Base-by-base conservation (phyloP, 257 asterid genomes). In the Fraxinus excelsior region DNA sequence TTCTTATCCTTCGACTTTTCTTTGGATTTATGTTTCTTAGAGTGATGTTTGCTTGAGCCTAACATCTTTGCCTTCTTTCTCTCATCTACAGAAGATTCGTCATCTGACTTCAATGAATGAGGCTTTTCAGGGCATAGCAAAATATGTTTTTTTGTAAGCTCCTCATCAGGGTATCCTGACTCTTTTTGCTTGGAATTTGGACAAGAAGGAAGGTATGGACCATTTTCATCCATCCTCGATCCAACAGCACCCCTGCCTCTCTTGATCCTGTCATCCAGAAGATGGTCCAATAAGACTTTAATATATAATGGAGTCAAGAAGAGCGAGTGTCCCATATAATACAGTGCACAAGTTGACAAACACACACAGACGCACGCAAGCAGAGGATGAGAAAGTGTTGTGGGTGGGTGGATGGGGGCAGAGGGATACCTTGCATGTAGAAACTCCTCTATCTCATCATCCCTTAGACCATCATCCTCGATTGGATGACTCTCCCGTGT, bases 211-310 rank as follows among this genome's bases (percentile, higher is more conserved):
- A 88, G 92, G 83, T 89, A 93, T 1, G 97, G 99, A 31, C 98
- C 98, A 12, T 97, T 81, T 89, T 91, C 99, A 78, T 96, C 99
- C 97, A 93, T 91, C 71, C 98, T 85, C 25, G 99, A 93, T 67
- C 99, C 99, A 73, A 96, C 81, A 23, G 93, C 87, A 18, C 98
- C 99, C 79, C 98, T 89, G 26, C 99, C 99, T 66, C 99, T 86
- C 87, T 96, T 93, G 75, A 73, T 78, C 85, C 99, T 96, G 85
- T 44, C 53, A 44, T 44, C 53, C 18, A 44, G 53, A 44, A 13
- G 53, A 44, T 44, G 14, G 19, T 44, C 53, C 53, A 44, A 13
- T 44, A 44, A 44, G 53, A 13, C 53, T 44, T 44, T 3, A 44
- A 44, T 12, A 44, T 44, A 44, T 14, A 44, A 44, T 44, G 53